These are phyloP conservation scores for Puccinia coronata DNA, from an alignment of 1,284 basidiomycete genomes.

Conservation along the genomic window DNA sequence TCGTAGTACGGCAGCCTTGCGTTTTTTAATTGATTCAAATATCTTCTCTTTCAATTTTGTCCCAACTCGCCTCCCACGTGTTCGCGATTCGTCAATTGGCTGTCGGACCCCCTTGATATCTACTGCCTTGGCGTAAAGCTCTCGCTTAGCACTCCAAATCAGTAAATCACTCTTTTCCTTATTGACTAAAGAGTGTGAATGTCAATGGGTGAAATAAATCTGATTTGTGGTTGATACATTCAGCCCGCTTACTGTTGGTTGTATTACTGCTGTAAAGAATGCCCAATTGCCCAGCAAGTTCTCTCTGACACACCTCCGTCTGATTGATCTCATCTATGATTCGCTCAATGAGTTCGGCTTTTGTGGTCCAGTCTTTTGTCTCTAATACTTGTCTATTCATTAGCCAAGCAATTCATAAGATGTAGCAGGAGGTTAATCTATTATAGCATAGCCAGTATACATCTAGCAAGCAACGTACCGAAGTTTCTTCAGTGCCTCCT, in stretches of 20 bases:
- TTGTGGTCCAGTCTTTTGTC: not conserved
- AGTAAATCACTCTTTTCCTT: not conserved
- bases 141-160: not conserved
- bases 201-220: not conserved
- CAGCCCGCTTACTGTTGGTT: not conserved
- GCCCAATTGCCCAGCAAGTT: not conserved
- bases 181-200: not conserved
- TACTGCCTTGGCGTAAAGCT: not conserved
- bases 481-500: too few species aligned
- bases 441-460: too few species aligned
- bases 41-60: too few species aligned
- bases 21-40: too few species aligned
- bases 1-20: too few species aligned
- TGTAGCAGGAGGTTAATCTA: not conserved
- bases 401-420: not conserved
- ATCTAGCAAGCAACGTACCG: not conserved
- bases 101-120: too few species aligned
- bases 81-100: not conserved
- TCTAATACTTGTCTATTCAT: not conserved
- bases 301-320: not conserved
- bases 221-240: not conserved
- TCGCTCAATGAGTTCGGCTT: not conserved
- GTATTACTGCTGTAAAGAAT: not conserved
- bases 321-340: not conserved
- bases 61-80: not conserved